These are phyloP conservation scores for Poterioochromonas sp. DNA, from an alignment of 352 stramenopile genomes.

Conservation along the genomic window DNA sequence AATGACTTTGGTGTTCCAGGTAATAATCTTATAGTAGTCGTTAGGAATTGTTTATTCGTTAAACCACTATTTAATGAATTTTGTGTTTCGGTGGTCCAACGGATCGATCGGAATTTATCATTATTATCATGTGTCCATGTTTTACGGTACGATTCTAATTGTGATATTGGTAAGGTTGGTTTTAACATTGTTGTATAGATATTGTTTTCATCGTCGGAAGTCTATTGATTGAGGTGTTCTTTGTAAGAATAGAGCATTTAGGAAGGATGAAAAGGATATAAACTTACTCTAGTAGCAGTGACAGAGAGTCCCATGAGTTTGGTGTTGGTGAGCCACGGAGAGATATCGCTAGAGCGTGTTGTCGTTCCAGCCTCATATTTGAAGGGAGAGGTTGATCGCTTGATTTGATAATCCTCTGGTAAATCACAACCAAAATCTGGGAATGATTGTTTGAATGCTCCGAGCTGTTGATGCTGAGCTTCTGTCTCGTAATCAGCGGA, in stretches of 20 bases:
- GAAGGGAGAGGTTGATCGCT: background rate
- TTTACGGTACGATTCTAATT: background rate
- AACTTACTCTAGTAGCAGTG: too few relatives aligned
- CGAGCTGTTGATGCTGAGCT: slow-evolving; percentile 19
- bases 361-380: background rate
- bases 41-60: background rate
- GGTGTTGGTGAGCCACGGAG: background rate
- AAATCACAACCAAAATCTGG: background rate
- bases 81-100: background rate
- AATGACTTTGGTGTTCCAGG: slow-evolving; percentile 12
- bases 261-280: too few relatives aligned
- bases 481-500: slow-evolving; percentile 15
- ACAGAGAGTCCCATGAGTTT: too few relatives aligned
- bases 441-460: background rate
- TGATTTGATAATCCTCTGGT: background rate
- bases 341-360: too few relatives aligned
- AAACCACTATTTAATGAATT: background rate
- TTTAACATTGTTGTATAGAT: background rate
- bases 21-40: background rate
- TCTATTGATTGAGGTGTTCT: too few relatives aligned
- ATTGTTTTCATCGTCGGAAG: background rate
- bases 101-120: background rate
- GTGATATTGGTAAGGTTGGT: background rate
- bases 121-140: background rate
- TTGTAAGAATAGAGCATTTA: too few relatives aligned